Evolutionary conservation across 208 protist genomes (phyloP).

Genomic region (Wallacemonas rigidus): DNA sequence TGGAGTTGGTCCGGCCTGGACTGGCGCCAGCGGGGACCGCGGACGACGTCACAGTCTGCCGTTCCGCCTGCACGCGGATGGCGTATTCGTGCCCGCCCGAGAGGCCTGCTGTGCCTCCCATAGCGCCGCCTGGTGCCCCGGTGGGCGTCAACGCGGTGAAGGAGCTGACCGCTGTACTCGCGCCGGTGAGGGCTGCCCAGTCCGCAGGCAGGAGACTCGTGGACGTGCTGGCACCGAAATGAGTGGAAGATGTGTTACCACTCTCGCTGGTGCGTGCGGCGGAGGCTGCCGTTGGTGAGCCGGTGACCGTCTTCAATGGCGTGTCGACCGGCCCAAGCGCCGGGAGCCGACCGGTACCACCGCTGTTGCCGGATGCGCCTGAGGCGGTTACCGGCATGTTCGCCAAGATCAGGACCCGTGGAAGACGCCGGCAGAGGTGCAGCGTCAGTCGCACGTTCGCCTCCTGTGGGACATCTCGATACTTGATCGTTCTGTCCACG

Average conservation of each 20-base stretch:
- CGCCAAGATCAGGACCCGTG: constrained; percentile 6
- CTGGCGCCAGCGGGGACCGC: constrained; percentile 22
- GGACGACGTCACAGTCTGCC: constrained; percentile 27
- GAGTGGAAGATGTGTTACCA: not conserved
- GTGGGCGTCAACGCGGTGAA: not conserved
- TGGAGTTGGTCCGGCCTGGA: not conserved
- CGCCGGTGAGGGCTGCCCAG: not conserved
- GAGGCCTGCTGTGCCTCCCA: not conserved
- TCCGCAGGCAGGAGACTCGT: not conserved
- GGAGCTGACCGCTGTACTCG: not conserved
- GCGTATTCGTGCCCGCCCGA: constrained; percentile 26
- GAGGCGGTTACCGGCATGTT: too few species aligned
- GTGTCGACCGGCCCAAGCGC: not conserved
- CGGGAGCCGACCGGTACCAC: too few species aligned
- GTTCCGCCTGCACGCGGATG: constrained; percentile 27
- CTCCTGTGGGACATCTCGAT: constrained; percentile 26
- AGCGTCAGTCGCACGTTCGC: constrained; percentile 47
- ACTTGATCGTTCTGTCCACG: constrained; percentile 52
- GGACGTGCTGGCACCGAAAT: constrained; percentile 3
- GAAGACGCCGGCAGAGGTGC: constrained; percentile 52
- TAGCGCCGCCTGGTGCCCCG: not conserved
- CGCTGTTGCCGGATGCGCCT: too few species aligned
- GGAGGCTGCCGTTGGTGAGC: not conserved
- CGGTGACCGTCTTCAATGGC: not conserved
- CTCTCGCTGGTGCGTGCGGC: not conserved